Conservation (phyloP, 805 yeast species). For the Candida golubevii region DNA sequence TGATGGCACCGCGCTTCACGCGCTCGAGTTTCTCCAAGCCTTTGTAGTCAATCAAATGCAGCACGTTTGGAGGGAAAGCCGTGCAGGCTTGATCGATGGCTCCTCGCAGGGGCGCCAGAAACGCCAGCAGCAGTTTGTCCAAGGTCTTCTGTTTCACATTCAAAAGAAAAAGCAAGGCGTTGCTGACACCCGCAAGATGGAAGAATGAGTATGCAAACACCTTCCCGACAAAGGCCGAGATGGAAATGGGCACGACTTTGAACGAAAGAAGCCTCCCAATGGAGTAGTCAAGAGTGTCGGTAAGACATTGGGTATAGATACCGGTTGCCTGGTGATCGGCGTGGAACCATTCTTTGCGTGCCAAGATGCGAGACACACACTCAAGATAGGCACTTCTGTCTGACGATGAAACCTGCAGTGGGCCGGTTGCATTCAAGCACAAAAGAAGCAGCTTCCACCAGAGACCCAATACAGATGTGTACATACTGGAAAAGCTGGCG, state of each 20-base stretch:
- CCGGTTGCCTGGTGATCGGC: conserved; percentile 22
- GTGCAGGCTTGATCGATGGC: conserved; percentile 3
- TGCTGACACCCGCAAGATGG: conserved; percentile 51
- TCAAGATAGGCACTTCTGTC: conserved; percentile 54
- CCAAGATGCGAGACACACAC: conserved; percentile 47
- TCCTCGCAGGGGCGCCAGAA: conserved; percentile 1
- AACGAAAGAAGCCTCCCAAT: conserved; percentile 43
- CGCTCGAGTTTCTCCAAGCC: conserved; percentile 31
- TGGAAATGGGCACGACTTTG: conserved; percentile 51
- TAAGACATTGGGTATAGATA: conserved; percentile 34
- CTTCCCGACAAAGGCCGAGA: conserved; percentile 66
- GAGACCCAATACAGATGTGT: conserved; percentile 32
- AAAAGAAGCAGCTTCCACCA: conserved; percentile 54
- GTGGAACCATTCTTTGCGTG: conserved; percentile 44
- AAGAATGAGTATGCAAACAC: conserved; percentile 62
- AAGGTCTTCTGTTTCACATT: conserved; percentile 49
- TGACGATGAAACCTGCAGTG: conserved; percentile 34
- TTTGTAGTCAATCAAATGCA: conserved; percentile 27
- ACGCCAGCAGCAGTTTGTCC: conserved; percentile 19
- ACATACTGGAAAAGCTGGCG: conserved; percentile 30
- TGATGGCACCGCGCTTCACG: conserved; percentile 25
- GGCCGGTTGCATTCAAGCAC: conserved; percentile 9
- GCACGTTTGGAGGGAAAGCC: conserved; percentile 28
- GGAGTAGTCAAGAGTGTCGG: conserved; percentile 51
- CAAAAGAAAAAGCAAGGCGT: conserved; percentile 52